Evolutionary conservation across 1,139 yeast genomes (phyloP).

Genomic region (Diutina scorzettiae): DNA sequence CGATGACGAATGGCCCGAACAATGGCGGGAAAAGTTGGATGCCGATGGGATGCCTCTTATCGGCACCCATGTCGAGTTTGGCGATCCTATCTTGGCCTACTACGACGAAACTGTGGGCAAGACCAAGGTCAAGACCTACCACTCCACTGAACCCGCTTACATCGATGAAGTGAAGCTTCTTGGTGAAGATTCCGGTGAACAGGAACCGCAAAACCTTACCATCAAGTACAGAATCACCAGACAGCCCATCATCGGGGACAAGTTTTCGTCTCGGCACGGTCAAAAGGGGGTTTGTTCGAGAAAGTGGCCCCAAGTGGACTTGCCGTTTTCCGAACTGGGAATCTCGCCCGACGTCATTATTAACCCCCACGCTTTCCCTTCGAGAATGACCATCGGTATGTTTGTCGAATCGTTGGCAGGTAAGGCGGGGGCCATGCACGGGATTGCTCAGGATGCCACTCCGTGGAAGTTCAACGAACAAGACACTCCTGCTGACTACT

Average conservation of each 20-base stretch:
- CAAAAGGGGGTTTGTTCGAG: conserved; percentile 99
- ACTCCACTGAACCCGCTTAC: conserved; percentile 88
- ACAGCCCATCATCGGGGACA: conserved; percentile 93
- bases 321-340: conserved; percentile 95
- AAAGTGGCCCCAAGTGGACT: conserved; percentile 93
- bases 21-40: conserved; percentile 81
- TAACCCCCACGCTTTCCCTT: conserved; percentile 98
- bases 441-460: conserved; percentile 93
- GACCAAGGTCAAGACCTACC: conserved; percentile 87
- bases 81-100: conserved; percentile 91
- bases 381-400: conserved; percentile 99
- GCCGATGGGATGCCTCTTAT: conserved; percentile 87
- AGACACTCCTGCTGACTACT: conserved; percentile 94
- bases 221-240: conserved; percentile 88
- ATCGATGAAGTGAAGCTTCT: conserved; percentile 90
- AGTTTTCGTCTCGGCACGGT: conserved; percentile 81
- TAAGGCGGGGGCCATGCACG: conserved; percentile 96
- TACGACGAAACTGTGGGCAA: conserved; percentile 86
- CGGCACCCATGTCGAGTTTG: conserved; percentile 83
- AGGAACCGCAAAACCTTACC: conserved; percentile 74
- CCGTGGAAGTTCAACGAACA: conserved; percentile 91
- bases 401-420: conserved; percentile 97
- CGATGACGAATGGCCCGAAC: conserved; percentile 79
- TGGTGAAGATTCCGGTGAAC: conserved; percentile 71
- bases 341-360: conserved; percentile 96